Base-by-base conservation (phyloP, 2,329 filamentous ascomycete genomes). In the Tolypocladium capitatum region DNA sequence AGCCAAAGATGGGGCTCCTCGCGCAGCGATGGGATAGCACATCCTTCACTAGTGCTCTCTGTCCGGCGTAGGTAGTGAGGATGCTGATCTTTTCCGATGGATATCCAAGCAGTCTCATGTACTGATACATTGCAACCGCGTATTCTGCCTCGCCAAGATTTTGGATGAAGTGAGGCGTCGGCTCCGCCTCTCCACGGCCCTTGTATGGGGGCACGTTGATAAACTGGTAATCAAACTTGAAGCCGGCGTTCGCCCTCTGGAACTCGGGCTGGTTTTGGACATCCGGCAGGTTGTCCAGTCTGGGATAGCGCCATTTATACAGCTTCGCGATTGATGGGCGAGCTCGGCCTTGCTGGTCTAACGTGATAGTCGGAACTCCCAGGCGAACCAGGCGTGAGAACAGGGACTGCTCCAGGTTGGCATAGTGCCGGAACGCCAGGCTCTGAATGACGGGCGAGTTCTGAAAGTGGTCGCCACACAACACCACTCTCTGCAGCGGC, bases 61-160 rank as follows among this genome's bases (percentile, higher is more conserved):
- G 92, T 3, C 92, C 92, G 16, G 92, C 89, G 63, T 98, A 98
- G 0, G 91, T 94, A 2, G 90, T 85, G 47, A 98, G 72, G 51
- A 98, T 95, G 44, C 80, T 87, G 58, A 98, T 96, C 60, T 84
- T 79, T 18, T 70, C 65, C 0, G 86, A 85, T 5, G 92, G 87
- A 57, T 98, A 98, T 18, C 91, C 92, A 5, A 98, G 79, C 20
- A 98, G 73, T 20, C 92, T 83, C 92, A 98, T 97, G 63, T 97
- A 98, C 68, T 95, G 89, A 68, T 83, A 98, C 30, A 98, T 76
- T 3, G 92, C 92, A 27, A 97, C 92, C 2, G 89, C 86, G 62
- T 97, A 98, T 67, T 98, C 94, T 2, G 92, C 92, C 67, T 98
- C 92, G 43, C 92, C 92, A 41, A 97, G 69, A 59, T 98, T 98